Evolutionary conservation across 2,329 filamentous ascomycete genomes (phyloP).

Genomic region (Bisporella sp.): DNA sequence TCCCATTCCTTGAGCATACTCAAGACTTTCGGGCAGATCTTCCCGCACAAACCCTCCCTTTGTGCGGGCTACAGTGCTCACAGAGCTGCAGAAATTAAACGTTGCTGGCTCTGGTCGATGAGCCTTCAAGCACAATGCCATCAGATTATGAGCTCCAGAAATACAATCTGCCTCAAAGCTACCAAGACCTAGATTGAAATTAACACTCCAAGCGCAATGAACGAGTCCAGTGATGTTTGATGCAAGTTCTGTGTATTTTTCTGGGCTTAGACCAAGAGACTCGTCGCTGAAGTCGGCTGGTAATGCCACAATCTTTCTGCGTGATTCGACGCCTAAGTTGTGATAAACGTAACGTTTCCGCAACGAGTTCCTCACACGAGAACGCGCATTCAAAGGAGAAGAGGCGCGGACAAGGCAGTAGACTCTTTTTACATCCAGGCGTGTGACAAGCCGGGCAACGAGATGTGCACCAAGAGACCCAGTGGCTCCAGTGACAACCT

Average conservation of each 20-base stretch:
- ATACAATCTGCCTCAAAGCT: slow-evolving; percentile 42
- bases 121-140: slow-evolving; percentile 29
- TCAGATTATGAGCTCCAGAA: slow-evolving; percentile 36
- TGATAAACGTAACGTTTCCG: too few species aligned
- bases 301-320: slow-evolving; percentile 12
- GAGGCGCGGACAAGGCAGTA: slow-evolving; percentile 43
- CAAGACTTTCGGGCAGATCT: slow-evolving; percentile 16
- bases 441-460: slow-evolving; percentile 44
- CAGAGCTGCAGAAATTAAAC: slow-evolving; percentile 33
- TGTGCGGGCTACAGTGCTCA: slow-evolving; percentile 28
- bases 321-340: too few species aligned
- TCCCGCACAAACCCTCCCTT: slow-evolving; percentile 29
- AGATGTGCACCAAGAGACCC: slow-evolving; percentile 59
- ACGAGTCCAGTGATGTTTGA: slow-evolving; percentile 35
- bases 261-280: slow-evolving; percentile 32
- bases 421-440: slow-evolving; percentile 5
- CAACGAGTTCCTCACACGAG: background rate
- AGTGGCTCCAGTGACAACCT: slow-evolving; percentile 55
- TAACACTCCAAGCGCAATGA: slow-evolving; percentile 48
- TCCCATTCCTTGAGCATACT: slow-evolving; percentile 39
- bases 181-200: slow-evolving; percentile 46
- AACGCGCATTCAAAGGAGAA: slow-evolving; percentile 24
- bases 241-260: slow-evolving; percentile 23
- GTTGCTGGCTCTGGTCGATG: slow-evolving; percentile 22
- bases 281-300: slow-evolving; percentile 31